Evolutionary conservation across 441 rosid genomes (phyloP), one percentile per base, ranked within the genome.

Genomic region (Mallotus japonicus): DNA sequence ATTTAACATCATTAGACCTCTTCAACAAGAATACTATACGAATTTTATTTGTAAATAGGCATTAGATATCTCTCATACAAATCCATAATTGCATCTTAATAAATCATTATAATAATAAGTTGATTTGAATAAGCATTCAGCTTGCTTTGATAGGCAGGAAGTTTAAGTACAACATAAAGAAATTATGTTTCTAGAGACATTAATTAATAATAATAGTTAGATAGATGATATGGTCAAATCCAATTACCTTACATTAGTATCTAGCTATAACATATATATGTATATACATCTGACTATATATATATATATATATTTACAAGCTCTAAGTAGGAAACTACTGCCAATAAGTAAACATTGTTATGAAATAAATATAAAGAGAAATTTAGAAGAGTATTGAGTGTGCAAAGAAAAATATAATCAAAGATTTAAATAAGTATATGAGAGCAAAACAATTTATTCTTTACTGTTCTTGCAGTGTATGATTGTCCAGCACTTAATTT

Each of bases 81-180:
- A 70, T 78, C 62, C 79, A 80, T 80, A 59, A 83, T 77, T 77
- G 82, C 70, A 78, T 64, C 56, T 72, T 73, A 73, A 65, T 78
- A 72, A 61, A 76, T 70, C 40, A 37, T 37, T 6, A 37, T 37
- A 69, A 73, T 81, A 65, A 73, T 79, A 76, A 78, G 73, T 73
- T 78, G 78, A 72, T 70, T 76, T 76, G 73, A 67, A 64, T 72
- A 77, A 76, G 76, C 60, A 68, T 54, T 40, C 66, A 64, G 67
- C 73, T 82, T 82, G 87, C 86, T 82, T 84, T 70, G 77, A 66
- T 73, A 78, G 64, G 81, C 79, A 78, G 79, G 77, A 78, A 82
- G 70, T 79, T 72, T 76, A 68, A 76, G 79, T 79, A 77, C 78
- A 75, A n/a, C 57, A 69, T 20, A 64, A 22, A 57, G 49, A 71